phyloP scores from a whole-genome alignment of 495 filamentous ascomycete species.

The Neurospora tetraspora region DNA sequence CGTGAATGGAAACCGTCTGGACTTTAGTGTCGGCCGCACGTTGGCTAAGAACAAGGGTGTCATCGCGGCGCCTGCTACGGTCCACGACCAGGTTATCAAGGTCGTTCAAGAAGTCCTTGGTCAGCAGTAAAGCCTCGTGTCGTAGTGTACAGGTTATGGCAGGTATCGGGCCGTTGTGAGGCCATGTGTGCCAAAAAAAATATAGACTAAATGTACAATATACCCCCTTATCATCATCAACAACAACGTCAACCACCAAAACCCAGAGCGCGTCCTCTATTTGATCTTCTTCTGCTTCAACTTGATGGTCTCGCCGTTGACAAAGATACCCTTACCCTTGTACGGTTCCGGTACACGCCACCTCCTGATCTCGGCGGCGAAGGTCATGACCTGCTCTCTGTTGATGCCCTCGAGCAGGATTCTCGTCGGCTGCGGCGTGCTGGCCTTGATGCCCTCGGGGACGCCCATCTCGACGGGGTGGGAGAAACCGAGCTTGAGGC shows the following conservation, averaged over 20 bases:
- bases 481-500: conserved; percentile 89
- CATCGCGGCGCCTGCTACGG: conserved; percentile 67
- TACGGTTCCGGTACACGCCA: conserved; percentile 95
- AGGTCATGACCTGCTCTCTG: conserved; percentile 75
- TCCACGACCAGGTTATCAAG: conserved; percentile 67
- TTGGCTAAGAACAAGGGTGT: conserved; percentile 85
- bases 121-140: conserved; percentile 14
- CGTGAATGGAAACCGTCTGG: conserved; percentile 63
- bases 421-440: conserved; percentile 84
- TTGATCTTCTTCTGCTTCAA: conserved; percentile 99
- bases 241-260: neutral
- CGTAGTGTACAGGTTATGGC: conserved; percentile 21
- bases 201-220: conserved; percentile 9
- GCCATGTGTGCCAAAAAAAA: neutral
- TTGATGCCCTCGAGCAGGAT: conserved; percentile 83
- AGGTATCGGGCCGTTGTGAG: conserved; percentile 7
- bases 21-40: conserved; percentile 81
- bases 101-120: conserved; percentile 72
- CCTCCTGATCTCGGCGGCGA: conserved; percentile 75
- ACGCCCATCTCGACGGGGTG: conserved; percentile 86
- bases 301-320: conserved; percentile 94
- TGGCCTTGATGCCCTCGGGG: conserved; percentile 75
- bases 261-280: conserved; percentile 36
- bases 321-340: conserved; percentile 98
- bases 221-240: neutral